These are phyloP conservation scores for Apodospora peruviana DNA, from an alignment of 495 filamentous ascomycete species.

Conservation along the genomic window DNA sequence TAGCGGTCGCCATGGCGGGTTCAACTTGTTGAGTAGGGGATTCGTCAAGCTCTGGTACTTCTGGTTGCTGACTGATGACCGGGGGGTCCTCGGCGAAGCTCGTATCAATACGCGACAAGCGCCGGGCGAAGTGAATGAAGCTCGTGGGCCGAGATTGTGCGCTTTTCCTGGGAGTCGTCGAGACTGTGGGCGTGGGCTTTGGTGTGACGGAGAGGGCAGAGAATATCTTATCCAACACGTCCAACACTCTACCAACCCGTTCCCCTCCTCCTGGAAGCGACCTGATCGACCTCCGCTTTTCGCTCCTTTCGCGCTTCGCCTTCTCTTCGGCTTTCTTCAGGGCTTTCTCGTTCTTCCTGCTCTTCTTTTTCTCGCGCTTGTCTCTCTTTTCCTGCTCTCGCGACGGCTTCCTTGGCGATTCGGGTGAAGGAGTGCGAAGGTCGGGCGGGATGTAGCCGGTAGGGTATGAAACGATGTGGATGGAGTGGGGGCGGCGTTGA, in stretches of 20 bases:
- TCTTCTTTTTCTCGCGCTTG: conserved; percentile 23
- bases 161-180: conserved; percentile 6
- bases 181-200: conserved; percentile 13
- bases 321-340: conserved; percentile 23
- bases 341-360: conserved; percentile 16
- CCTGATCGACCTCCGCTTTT: conserved; percentile 28
- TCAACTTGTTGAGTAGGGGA: conserved; percentile 3
- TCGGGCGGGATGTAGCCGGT: conserved; percentile 45
- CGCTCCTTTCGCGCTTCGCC: conserved; percentile 29
- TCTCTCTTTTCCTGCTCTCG: conserved; percentile 12
- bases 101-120: conserved; percentile 19
- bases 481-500: conserved; percentile 47
- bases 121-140: conserved; percentile 23
- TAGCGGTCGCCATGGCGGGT: conserved; percentile 19
- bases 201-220: conserved; percentile 27
- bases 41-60: not conserved
- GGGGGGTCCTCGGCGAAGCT: not conserved
- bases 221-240: conserved; percentile 36
- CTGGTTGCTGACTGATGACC: not conserved
- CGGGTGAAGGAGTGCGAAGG: conserved; percentile 28
- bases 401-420: conserved; percentile 7
- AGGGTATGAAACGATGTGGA: conserved; percentile 51
- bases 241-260: conserved; percentile 24
- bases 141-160: conserved; percentile 19
- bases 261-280: conserved; percentile 26